Evolutionary conservation across 768 basidiomycete genomes (phyloP), one percentile per base, ranked within the genome.

Genomic region (Fibroporia radiculosa): DNA sequence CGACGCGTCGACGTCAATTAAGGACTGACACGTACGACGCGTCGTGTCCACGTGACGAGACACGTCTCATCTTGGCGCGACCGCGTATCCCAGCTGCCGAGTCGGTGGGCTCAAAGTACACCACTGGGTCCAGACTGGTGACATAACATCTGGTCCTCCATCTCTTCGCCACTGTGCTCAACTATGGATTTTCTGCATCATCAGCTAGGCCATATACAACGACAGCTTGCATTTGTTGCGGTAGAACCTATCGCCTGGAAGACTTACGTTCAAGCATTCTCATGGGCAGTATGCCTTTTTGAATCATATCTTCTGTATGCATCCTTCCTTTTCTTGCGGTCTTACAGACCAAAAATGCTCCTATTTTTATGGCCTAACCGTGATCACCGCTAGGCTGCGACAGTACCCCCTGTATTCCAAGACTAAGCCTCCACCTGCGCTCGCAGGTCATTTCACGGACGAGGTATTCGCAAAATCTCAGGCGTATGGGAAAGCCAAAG

Each of bases 401-500:
- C 93, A 97, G 63, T 86, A 88, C 55, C 88, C 88, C 3, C 69
- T 88, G 36, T 93, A 92, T 60, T 81, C 79, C 6, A 90, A 82
- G 56, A 74, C 70, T 0, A 69, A 72, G 28, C 92, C 87, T 0
- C 90, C 91, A 1, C 58, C 74, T 2, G 79, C 77, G 3, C 75
- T 96, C 3, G 79, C 76, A 3, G 63, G 63, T 1, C 82, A 91
- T 59, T 82, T 93, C 54, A 72, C 74, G 13, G 59, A 66, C 8
- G 77, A 82, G 2, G 80, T 79, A 12, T 95, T 93, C 62, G 71
- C 79, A 49, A 96, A 96, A 56, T 93, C 91, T 0, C 95, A 99
- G 62, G 67, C 73, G 32, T 99, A 99, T 66, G 91, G 92, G 16
- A 78, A 75, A 40, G 88, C 92, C 74, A 96, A 96, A 66, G 87